Base-by-base conservation (phyloP, 768 basidiomycete genomes). In the Tylopilus felleus region DNA sequence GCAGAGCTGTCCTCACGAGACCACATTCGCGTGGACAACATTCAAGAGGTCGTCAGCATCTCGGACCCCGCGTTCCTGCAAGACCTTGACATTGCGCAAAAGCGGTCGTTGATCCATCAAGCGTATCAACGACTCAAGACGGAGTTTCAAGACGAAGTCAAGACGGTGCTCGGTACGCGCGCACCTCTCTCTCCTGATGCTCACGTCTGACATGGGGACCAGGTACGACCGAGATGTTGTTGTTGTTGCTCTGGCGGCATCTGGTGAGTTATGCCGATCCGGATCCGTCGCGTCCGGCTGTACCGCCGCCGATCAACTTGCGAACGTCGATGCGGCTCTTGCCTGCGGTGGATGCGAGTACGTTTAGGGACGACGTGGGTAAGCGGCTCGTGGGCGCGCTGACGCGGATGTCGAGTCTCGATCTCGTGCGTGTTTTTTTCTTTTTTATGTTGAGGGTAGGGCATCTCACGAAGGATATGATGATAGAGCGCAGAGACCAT, bases 181-280 rank as follows among this genome's bases (percentile, higher is more conserved):
- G 22, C 16, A 22, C 25, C 35, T 6, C 22, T 36, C 35, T 16
- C 29, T 29, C n/a, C n/a, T n/a, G n/a, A 9, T 36, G 13, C 35
- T 36, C 35, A 17, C 35, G 8, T 8, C 35, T 36, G 35, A 36
- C 12, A 14, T 35, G 14, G 3, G 3, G 14, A 4, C 2, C 22
- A 89, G 88, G 80, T 52, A 81, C 85, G 16, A 71, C 83, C 47
- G 93, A 95, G 69, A 87, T 93, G 82, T 67, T 89, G 6, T 75
- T 94, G 9, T 75, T 94, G 17, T 76, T 94, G 19, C 73, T 92
- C 10, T 93, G 89, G 87, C 79, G 90, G 16, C 93, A 95, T 62
- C 64, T 91, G 27, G 76, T 80, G 14, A 83, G 84, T 64, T 94
- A 88, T 68, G 67, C 76, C 36, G 63, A 69, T 67, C 60, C 72